These are phyloP conservation scores for Myxozyma vanderwaltii DNA, from an alignment of 805 yeast genomes.

Conservation along the genomic window DNA sequence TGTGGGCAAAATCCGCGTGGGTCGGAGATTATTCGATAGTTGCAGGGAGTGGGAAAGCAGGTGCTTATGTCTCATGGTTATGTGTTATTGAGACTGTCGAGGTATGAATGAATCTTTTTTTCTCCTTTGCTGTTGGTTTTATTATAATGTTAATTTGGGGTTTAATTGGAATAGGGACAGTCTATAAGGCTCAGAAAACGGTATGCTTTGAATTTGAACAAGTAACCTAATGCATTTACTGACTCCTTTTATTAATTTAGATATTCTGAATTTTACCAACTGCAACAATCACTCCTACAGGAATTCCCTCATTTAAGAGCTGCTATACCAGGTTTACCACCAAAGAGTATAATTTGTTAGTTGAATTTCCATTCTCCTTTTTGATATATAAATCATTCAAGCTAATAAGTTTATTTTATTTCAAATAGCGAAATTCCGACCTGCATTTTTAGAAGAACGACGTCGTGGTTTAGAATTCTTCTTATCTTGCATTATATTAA, in stretches of 20 bases:
- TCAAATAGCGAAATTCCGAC: slow-evolving; percentile 39
- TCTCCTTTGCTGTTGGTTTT: neutral
- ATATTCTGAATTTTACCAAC: slow-evolving; percentile 61
- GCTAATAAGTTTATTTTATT: neutral
- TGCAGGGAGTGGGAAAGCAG: slow-evolving; percentile 43
- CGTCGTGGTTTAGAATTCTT: slow-evolving; percentile 51
- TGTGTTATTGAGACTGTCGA: slow-evolving; percentile 44
- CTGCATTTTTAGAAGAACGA: slow-evolving; percentile 45
- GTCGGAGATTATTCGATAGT: slow-evolving; percentile 48
- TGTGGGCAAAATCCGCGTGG: slow-evolving; percentile 48
- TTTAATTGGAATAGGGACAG: neutral
- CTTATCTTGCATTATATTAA: slow-evolving; percentile 48
- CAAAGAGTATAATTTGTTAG: slow-evolving; percentile 44
- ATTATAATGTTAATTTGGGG: neutral
- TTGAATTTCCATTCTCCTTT: neutral
- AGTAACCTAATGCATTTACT: too few species aligned
- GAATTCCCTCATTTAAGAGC: slow-evolving; percentile 44
- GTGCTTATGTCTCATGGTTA: slow-evolving; percentile 50
- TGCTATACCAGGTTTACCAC: slow-evolving; percentile 53
- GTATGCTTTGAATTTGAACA: too few species aligned
- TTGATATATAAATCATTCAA: slow-evolving; percentile 7
- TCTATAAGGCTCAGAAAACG: neutral
- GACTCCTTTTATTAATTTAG: slow-evolving; percentile 45
- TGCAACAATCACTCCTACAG: slow-evolving; percentile 47
- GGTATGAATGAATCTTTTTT: slow-evolving; percentile 25